Evolutionary conservation across 768 basidiomycete genomes (phyloP).

Genomic region (Melanogaster broomeanus): DNA sequence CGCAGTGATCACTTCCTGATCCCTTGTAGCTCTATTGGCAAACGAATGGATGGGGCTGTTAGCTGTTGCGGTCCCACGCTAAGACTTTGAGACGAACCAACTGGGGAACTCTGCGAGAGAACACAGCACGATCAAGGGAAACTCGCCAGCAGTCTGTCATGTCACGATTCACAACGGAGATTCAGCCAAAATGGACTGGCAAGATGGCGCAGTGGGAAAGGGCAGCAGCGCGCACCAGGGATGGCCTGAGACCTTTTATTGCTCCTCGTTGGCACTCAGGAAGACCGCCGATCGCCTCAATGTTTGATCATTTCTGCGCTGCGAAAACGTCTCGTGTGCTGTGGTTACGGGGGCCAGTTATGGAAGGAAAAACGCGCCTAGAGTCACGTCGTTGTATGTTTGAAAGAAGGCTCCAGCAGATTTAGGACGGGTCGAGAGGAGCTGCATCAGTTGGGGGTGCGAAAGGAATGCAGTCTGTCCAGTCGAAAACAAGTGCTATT

Average conservation of each 20-base stretch:
- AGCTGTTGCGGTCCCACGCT: too few relatives aligned
- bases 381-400: slow-evolving; percentile 71
- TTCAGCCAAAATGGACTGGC: not conserved
- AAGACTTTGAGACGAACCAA: slow-evolving; percentile 45
- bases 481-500: not conserved
- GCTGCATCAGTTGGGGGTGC: slow-evolving; percentile 48
- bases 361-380: slow-evolving; percentile 45
- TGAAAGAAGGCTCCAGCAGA: slow-evolving; percentile 67
- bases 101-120: slow-evolving; percentile 65
- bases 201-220: too few relatives aligned
- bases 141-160: slow-evolving; percentile 45
- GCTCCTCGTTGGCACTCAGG: slow-evolving; percentile 52
- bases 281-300: slow-evolving; percentile 66
- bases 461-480: slow-evolving; percentile 21
- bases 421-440: slow-evolving; percentile 62
- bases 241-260: slow-evolving; percentile 57
- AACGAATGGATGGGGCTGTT: not conserved
- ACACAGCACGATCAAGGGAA: slow-evolving; percentile 60
- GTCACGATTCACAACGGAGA: not conserved
- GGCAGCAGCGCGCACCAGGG: slow-evolving; percentile 42
- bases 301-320: slow-evolving; percentile 76
- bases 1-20: too few relatives aligned
- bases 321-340: not conserved
- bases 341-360: not conserved
- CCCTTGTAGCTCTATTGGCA: too few relatives aligned